A percentile compares a stretch with the other conserved stretches of the same genome.
These are phyloP conservation scores for Waitea zeae DNA, from an alignment of 1,284 basidiomycete genomes.

Conservation along the genomic window DNA sequence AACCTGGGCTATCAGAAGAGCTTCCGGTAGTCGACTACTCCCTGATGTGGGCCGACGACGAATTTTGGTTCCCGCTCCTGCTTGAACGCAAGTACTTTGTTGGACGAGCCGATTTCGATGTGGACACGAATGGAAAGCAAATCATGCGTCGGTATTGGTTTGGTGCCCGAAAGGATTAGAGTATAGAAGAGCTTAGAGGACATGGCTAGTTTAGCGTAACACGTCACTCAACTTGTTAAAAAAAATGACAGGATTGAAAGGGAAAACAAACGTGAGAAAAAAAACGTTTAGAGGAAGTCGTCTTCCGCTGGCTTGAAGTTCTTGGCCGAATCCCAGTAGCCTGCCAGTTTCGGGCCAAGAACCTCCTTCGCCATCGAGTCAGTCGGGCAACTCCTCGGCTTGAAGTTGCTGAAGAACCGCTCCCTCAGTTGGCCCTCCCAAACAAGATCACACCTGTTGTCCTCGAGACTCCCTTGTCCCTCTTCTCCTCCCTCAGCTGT, in stretches of 20 bases:
- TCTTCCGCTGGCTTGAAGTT: conserved; percentile 69
- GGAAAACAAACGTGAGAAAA: too few relatives aligned
- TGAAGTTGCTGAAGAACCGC: conserved; percentile 67
- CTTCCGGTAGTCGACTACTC: conserved; percentile 27
- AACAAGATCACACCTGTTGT: conserved; percentile 81
- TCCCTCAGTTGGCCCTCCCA: conserved; percentile 90
- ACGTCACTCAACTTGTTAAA: too few relatives aligned
- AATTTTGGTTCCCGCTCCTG: conserved; percentile 41
- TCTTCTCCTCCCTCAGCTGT: conserved; percentile 15
- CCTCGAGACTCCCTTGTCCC: conserved; percentile 40
- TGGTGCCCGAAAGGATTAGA: too few relatives aligned
- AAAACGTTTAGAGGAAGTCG: too few relatives aligned
- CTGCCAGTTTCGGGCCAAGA: conserved; percentile 66
- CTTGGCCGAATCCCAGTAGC: conserved; percentile 93
- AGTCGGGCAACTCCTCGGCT: conserved; percentile 71
- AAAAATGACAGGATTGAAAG: too few relatives aligned
- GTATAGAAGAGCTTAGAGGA: too few relatives aligned
- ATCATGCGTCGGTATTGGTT: too few relatives aligned
- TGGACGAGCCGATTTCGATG: conserved; percentile 38
- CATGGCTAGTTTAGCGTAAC: too few relatives aligned
- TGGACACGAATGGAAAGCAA: too few relatives aligned
- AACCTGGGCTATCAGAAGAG: conserved; percentile 3
- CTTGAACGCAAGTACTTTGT: conserved; percentile 27
- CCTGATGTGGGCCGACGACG: conserved; percentile 48
- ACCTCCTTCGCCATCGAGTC: conserved; percentile 76